Base-by-base conservation (phyloP, 495 filamentous ascomycete genomes). In the Trichoderma orchidacearum region DNA sequence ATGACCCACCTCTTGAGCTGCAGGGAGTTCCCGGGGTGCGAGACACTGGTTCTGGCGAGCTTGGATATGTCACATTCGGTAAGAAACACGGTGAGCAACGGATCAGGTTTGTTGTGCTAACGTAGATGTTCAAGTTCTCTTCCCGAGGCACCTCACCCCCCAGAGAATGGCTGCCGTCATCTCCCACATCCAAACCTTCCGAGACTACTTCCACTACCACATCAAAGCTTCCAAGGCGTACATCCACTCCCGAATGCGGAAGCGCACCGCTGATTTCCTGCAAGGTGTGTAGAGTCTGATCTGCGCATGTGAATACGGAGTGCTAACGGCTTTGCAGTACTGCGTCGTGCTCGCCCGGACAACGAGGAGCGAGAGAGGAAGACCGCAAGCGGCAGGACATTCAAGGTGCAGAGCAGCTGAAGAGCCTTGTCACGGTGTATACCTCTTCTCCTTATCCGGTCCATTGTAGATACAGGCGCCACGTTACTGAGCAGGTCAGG, bases 171-270 rank as follows among this genome's bases (percentile, higher is more conserved):
- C 88, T 50, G 92, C 96, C 58, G 92, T 89, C 67, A 97, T 99
- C 63, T 95, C 90, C 34, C 93, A 99, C 65, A 96, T 99, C 62
- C 94, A 99, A 72, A 99, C 92, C 17, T 99, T 99, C 87, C 87
- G 93, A 58, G 94, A 97, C 64, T 97, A 99, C 70, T 99, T 99
- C 79, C 93, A 99, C 69, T 99, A 99, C 69, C 93, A 99, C 72
- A 99, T 99, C 75, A 99, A 99, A 73, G 93, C 93, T 28, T 95
- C 92, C 50, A 97, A 96, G 76, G 93, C 94, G 45, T 98, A 96
- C 68, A 97, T 99, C 62, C 93, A 99, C 77, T 92, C 90, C 12
- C 81, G 93, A 64, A 99, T 99, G 93, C 83, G 93, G 62, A 85
- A 89, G 70, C 81, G 93, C 65, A 97, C 95, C 21, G 94, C 94